These are phyloP conservation scores for Dalbergia cochinchinensis DNA, from an alignment of 306 rosid genomes.

Conservation along the genomic window DNA sequence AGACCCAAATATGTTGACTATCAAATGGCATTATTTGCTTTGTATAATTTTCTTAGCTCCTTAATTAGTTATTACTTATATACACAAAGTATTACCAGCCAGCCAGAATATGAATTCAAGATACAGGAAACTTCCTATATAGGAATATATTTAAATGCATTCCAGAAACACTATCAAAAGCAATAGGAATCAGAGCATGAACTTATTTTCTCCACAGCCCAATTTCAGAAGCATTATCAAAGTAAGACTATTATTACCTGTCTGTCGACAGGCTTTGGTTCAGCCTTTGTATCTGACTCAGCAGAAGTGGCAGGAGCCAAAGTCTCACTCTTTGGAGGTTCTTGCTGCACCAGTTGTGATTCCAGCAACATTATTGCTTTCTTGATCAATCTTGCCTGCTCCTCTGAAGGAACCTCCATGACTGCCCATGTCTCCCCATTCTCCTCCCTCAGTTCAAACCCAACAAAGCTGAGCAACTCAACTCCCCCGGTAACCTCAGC, in stretches of 20 bases:
- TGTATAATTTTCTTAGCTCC: constrained; percentile 12
- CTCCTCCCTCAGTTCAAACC: constrained; percentile 77
- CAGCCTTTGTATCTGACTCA: constrained; percentile 45
- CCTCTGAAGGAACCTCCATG: constrained; percentile 75
- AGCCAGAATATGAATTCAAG: constrained; percentile 28
- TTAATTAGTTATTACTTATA: constrained; percentile 27
- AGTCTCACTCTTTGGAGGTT: constrained; percentile 47
- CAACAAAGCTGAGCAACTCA: constrained; percentile 79
- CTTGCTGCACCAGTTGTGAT: constrained; percentile 55
- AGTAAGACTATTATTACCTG: constrained; percentile 58
- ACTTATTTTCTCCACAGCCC: not conserved
- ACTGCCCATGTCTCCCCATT: constrained; percentile 89
- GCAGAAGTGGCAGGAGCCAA: constrained; percentile 37
- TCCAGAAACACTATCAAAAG: constrained; percentile 4
- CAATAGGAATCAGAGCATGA: not conserved
- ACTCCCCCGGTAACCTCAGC: constrained; percentile 77
- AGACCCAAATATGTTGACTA: not conserved
- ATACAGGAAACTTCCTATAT: not conserved
- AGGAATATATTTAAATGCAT: constrained; percentile 34
- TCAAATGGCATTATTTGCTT: not conserved
- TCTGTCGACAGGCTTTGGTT: constrained; percentile 74
- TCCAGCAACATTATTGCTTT: constrained; percentile 64
- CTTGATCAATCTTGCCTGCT: constrained; percentile 53
- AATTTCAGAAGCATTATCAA: constrained; percentile 18
- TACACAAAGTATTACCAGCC: constrained; percentile 2